phyloP scores from a whole-genome alignment of 805 yeast species.

The Brettanomyces bruxellensis region DNA sequence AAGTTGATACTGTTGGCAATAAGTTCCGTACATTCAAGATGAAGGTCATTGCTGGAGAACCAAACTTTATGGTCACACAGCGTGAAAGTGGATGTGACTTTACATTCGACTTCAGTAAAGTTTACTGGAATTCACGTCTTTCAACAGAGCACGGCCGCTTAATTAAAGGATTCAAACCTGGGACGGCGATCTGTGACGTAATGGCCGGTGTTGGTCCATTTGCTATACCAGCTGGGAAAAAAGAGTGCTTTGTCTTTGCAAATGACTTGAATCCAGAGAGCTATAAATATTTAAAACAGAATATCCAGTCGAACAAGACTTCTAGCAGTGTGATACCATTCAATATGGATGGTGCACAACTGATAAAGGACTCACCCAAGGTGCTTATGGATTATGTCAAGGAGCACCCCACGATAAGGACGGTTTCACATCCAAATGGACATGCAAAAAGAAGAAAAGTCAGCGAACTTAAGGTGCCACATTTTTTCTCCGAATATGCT shows the following conservation, averaged over 20 bases:
- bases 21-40: slow-evolving; percentile 86
- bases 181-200: slow-evolving; percentile 83
- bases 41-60: slow-evolving; percentile 87
- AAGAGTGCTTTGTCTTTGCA: slow-evolving; percentile 70
- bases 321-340: slow-evolving; percentile 46
- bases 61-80: slow-evolving; percentile 72
- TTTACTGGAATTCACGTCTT: slow-evolving; percentile 94
- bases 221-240: slow-evolving; percentile 91
- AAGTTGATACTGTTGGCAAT: slow-evolving; percentile 78
- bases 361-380: slow-evolving; percentile 54
- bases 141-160: slow-evolving; percentile 90
- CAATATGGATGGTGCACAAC: slow-evolving; percentile 77
- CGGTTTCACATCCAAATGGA: slow-evolving; percentile 24
- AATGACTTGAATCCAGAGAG: slow-evolving; percentile 92
- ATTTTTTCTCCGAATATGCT: slow-evolving; percentile 60
- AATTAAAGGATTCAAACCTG: slow-evolving; percentile 46
- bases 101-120: slow-evolving; percentile 83
- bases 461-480: slow-evolving; percentile 37
- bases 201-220: slow-evolving; percentile 99
- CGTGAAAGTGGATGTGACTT: slow-evolving; percentile 81
- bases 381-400: slow-evolving; percentile 40
- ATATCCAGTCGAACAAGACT: slow-evolving; percentile 59
- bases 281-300: slow-evolving; percentile 56
- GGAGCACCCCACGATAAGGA: slow-evolving; percentile 28
- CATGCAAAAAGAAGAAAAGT: slow-evolving; percentile 18